A percentile compares a stretch with the other conserved stretches of the same genome.
Evolutionary conservation across 106 monocot species (phyloP).

Genomic region (Agapanthus africanus): DNA sequence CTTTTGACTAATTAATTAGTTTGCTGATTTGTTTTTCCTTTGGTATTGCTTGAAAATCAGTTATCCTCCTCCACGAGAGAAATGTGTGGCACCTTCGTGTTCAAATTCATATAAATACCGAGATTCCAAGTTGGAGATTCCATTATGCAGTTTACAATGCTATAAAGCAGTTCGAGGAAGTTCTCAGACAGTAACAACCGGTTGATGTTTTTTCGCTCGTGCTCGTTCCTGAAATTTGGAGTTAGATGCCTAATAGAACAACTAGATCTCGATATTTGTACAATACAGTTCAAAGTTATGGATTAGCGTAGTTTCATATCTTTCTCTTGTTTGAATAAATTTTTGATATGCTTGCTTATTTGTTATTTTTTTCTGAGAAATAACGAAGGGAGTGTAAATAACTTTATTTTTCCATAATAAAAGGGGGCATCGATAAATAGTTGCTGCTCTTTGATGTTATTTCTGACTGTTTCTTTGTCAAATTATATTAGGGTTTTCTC

Average conservation of each 20-base stretch:
- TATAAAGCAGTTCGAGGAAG: constrained; percentile 54
- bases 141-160: constrained; percentile 73
- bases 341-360: neutral
- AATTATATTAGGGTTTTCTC: too few relatives aligned
- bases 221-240: neutral
- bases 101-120: constrained; percentile 72
- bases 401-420: neutral
- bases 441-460: neutral
- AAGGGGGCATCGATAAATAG: neutral
- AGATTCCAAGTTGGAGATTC: constrained; percentile 66
- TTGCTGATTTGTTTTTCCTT: neutral
- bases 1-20: neutral
- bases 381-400: neutral
- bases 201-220: constrained; percentile 12
- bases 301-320: neutral
- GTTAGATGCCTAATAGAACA: neutral
- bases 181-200: constrained; percentile 8
- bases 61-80: constrained; percentile 83
- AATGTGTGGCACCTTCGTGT: constrained; percentile 73
- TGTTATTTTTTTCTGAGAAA: neutral
- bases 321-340: neutral
- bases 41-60: constrained; percentile 18
- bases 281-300: neutral
- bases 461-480: too few relatives aligned
- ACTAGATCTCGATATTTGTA: neutral